Evolutionary conservation across 305 asterid genomes (phyloP).

Genomic region (Fraxinus xanthoxyloides): DNA sequence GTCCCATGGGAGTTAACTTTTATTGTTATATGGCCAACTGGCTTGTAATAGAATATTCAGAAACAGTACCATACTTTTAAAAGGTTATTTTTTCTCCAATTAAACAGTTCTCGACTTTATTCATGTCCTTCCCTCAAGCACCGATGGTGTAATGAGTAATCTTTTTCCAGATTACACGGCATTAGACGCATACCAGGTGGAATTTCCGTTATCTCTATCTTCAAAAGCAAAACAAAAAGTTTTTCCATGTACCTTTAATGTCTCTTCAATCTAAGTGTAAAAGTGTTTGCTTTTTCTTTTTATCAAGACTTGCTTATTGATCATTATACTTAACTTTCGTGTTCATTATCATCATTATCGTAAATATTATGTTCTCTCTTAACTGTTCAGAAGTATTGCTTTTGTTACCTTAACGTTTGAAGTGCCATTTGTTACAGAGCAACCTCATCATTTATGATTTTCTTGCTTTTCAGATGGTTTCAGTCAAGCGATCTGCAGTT

Average conservation of each 20-base stretch:
- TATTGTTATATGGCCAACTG: conserved; percentile 15
- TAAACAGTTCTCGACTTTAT: background rate
- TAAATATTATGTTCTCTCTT: conserved; percentile 22
- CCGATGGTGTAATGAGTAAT: background rate
- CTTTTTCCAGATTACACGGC: background rate
- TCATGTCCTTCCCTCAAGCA: background rate
- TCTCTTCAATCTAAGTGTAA: conserved; percentile 40
- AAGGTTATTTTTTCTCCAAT: conserved; percentile 20
- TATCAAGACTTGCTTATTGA: conserved; percentile 14
- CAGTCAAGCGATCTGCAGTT: conserved; percentile 24
- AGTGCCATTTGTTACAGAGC: background rate
- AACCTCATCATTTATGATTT: background rate
- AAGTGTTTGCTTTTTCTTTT: conserved; percentile 32
- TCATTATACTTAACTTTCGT: conserved; percentile 23
- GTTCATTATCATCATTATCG: conserved; percentile 37
- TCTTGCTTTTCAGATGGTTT: conserved; percentile 44
- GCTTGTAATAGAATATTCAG: conserved; percentile 23
- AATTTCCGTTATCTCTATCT: background rate
- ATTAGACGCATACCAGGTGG: background rate
- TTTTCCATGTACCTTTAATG: conserved; percentile 24
- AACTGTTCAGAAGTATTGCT: conserved; percentile 14
- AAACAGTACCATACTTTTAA: background rate
- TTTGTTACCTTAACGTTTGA: background rate
- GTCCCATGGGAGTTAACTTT: conserved; percentile 19
- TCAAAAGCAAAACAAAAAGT: conserved; percentile 25